phyloP scores from a whole-genome alignment of 1,139 yeast species.

The Candida freyschussii region DNA sequence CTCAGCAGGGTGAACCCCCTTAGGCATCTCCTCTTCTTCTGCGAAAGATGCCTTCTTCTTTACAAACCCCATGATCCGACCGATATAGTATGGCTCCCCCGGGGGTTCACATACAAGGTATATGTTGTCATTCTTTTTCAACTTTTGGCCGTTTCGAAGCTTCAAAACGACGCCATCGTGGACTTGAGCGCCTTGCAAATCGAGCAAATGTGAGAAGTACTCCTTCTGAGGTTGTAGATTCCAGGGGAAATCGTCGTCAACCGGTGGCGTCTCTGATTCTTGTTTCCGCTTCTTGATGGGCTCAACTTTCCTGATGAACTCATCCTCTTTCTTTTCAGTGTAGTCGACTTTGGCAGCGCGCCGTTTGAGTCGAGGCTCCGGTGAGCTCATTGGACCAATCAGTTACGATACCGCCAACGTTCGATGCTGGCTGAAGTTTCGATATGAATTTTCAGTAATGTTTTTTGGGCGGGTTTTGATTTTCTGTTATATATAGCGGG shows the following conservation, averaged over 20 bases:
- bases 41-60: constrained; percentile 28
- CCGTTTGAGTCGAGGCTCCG: constrained; percentile 23
- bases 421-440: too few species aligned
- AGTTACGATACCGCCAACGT: too few species aligned
- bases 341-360: constrained; percentile 32
- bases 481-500: too few species aligned
- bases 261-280: constrained; percentile 6
- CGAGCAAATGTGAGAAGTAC: constrained; percentile 31
- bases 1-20: constrained; percentile 35
- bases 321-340: constrained; percentile 31
- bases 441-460: too few species aligned
- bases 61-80: constrained; percentile 75
- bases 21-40: constrained; percentile 12
- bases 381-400: too few species aligned
- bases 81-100: constrained; percentile 91
- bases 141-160: constrained; percentile 29
- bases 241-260: constrained; percentile 15
- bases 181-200: constrained; percentile 38
- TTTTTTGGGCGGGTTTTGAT: too few species aligned
- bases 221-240: constrained; percentile 21
- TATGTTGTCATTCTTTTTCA: constrained; percentile 53
- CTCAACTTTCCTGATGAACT: constrained; percentile 12
- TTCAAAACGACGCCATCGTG: constrained; percentile 22
- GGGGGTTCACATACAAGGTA: constrained; percentile 92
- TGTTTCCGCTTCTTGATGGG: constrained; percentile 3